Base-by-base conservation (phyloP, 345 rosid genomes). In the Corymbia maculata region DNA sequence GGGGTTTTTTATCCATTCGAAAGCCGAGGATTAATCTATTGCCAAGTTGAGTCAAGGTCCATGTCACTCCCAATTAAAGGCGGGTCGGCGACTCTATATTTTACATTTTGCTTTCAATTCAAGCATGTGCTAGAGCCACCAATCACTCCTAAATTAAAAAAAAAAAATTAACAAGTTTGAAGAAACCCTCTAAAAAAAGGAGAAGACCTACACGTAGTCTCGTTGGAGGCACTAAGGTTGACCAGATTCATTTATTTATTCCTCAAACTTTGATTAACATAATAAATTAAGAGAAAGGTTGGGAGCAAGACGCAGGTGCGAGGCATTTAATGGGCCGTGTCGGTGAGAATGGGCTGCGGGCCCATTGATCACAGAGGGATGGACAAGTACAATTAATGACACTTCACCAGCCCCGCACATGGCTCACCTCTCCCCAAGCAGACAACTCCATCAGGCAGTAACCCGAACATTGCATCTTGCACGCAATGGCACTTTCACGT, bases 271-370 rank as follows among this genome's bases (percentile, higher is more conserved):
- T 17, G 19, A 75, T 75, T 9, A 21, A 75, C 14, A 75, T 22
- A 36, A 75, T 22, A 36, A 75, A 75, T 36, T 4, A 36, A 75
- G 47, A 17, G 82, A 19, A 5, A 70, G 36, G 21, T 75, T 9
- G 45, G 16, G 47, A 55, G 9, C 44, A 22, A 24, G 64, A 16
- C 66, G 49, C 87, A 86, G 32, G 64, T 53, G 70, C 87, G 64
- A 17, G 28, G 87, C 70, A 86, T 51, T 86, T 55, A 36, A 86
- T 36, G 87, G 68, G 68, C 87, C 87, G 51, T 30, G 87, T 86
- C 87, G 66, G 87, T 21, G 44, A 52, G 64, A 19, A 21, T 53
- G 87, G 87, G 66, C 87, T 28, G 70, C 49, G 70, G 87, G 50
- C 68, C 87, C 87, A 53, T 19, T 19, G 44, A 55, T 52, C 51